A percentile compares a stretch with the other conserved stretches of the same genome.
Evolutionary conservation across 2,329 filamentous ascomycete species (phyloP).

Genomic region (Stachybotrys chlorohalonatus): DNA sequence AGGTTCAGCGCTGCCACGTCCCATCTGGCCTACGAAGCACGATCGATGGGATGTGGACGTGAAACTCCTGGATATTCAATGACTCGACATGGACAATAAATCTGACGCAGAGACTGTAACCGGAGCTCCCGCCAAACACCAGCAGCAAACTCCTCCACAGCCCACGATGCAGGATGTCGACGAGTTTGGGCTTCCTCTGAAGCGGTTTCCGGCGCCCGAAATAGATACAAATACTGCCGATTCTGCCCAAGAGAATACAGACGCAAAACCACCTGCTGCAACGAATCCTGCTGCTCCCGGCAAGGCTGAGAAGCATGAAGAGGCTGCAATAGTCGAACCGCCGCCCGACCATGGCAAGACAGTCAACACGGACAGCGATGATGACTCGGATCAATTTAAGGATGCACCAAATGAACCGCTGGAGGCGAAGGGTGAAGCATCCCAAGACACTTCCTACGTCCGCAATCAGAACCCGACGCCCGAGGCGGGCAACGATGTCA

Average conservation of each 20-base stretch:
- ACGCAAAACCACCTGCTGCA: neutral
- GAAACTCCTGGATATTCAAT: conserved; percentile 2
- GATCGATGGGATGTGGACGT: conserved; percentile 15
- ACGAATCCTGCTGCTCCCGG: conserved; percentile 1
- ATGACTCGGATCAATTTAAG: conserved; percentile 21
- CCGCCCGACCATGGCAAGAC: neutral
- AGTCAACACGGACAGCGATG: conserved; percentile 19
- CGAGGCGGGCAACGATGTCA: neutral
- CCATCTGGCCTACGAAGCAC: conserved; percentile 8
- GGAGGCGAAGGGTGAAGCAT: conserved; percentile 18
- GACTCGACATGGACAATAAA: conserved; percentile 10
- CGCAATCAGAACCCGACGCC: neutral
- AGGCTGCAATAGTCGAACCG: neutral
- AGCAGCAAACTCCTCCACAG: conserved; percentile 10
- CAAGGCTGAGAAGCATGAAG: neutral
- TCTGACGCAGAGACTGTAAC: conserved; percentile 14
- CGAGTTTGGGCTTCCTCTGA: conserved; percentile 63
- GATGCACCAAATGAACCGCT: conserved; percentile 22
- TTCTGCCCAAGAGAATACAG: conserved; percentile 4
- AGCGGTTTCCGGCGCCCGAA: conserved; percentile 30
- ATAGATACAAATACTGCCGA: conserved; percentile 9
- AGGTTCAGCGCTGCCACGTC: conserved; percentile 7
- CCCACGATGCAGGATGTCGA: conserved; percentile 42
- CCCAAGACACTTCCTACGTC: conserved; percentile 8
- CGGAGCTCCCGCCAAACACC: conserved; percentile 8